A percentile compares a stretch with the other conserved stretches of the same genome.
Evolutionary conservation across 495 filamentous ascomycete genomes (phyloP).

Genomic region (Apodospora peruviana): DNA sequence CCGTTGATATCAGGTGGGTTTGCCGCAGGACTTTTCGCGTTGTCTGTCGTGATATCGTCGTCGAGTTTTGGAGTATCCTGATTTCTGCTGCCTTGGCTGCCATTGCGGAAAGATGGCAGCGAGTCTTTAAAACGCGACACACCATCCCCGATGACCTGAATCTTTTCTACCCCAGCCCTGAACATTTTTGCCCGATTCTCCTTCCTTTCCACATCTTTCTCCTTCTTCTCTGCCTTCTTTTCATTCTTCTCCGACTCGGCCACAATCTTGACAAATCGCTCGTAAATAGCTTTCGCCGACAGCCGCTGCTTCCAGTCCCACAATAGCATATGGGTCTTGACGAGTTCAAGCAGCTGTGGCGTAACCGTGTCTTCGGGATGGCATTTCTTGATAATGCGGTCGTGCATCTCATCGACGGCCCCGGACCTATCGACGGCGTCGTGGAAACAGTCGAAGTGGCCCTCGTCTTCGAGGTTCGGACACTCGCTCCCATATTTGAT

Average conservation of each 20-base stretch:
- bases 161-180: neutral
- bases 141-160: neutral
- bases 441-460: neutral
- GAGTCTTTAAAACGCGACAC: too few relatives aligned
- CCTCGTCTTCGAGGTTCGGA: neutral
- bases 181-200: neutral
- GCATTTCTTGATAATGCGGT: neutral
- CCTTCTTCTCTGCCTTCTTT: neutral
- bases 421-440: neutral
- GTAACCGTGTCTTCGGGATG: neutral
- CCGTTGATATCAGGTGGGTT: neutral
- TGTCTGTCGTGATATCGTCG: neutral
- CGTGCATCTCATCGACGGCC: neutral
- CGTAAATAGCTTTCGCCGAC: neutral
- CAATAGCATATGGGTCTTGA: neutral
- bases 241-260: neutral
- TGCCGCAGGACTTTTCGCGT: neutral
- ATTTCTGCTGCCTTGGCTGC: neutral
- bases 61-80: neutral
- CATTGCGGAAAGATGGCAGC: neutral
- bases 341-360: neutral
- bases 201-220: neutral
- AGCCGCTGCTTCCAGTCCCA: neutral
- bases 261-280: neutral
- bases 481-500: neutral